Percentiles rank a stretch among this genome's conserved stretches.
Evolutionary conservation across 1,284 basidiomycete genomes (phyloP).

Genomic region (Mycena citricolor): DNA sequence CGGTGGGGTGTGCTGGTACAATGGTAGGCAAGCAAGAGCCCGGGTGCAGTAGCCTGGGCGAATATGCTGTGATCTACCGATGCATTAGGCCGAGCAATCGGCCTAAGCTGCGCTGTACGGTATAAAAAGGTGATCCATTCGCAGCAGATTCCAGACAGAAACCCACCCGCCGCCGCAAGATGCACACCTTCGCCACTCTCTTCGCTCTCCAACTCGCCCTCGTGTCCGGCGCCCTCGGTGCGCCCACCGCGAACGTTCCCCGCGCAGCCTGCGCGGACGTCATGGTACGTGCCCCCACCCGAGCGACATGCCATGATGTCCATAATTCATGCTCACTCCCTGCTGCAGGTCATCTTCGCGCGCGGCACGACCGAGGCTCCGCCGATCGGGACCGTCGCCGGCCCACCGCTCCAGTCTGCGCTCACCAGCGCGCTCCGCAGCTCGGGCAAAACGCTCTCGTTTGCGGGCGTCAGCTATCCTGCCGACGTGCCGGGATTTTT

Average conservation of each 20-base stretch:
- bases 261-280: constrained; percentile 16
- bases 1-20: no score
- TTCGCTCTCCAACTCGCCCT: constrained; percentile 2
- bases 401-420: constrained; percentile 11
- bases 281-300: constrained; percentile 10
- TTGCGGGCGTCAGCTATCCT: constrained; percentile 16
- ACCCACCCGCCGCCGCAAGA: no score
- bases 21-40: no score
- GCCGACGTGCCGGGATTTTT: constrained; percentile 16
- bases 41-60: no score
- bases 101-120: no score
- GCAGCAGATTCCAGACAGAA: no score
- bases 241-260: constrained; percentile 10
- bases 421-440: constrained; percentile 10
- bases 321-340: no score
- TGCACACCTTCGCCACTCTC: constrained; percentile 12
- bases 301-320: background rate
- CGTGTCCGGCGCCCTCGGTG: constrained; percentile 4
- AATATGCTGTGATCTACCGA: no score
- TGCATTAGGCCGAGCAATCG: no score
- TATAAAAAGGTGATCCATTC: no score
- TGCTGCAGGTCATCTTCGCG: constrained; percentile 18
- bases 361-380: constrained; percentile 15
- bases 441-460: constrained; percentile 12
- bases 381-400: constrained; percentile 16